Percentiles rank a stretch among this genome's conserved stretches.
These are phyloP conservation scores for Arthroderma sp. DNA, from an alignment of 2,329 filamentous ascomycete species.

Conservation along the genomic window DNA sequence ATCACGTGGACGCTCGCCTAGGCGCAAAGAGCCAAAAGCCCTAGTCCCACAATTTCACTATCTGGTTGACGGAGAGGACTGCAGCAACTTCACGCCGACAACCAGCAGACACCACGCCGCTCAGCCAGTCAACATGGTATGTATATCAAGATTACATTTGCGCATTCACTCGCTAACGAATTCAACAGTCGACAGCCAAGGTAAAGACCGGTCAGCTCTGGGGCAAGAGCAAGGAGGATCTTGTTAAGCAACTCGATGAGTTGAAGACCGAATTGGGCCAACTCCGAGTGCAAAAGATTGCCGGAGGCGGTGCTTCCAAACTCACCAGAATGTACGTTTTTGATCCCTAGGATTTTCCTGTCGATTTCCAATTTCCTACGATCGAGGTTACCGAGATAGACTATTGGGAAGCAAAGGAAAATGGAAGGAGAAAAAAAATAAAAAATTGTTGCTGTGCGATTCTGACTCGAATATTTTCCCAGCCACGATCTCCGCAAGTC, in stretches of 20 bases:
- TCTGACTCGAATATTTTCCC: constrained; percentile 15
- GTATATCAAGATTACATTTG: constrained; percentile 10
- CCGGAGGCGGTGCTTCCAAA: constrained; percentile 83
- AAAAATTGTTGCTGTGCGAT: constrained; percentile 3
- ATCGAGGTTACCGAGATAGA: neutral
- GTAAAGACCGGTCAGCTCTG: constrained; percentile 96
- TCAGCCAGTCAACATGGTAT: constrained; percentile 32
- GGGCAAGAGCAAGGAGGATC: constrained; percentile 98
- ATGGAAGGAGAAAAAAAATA: neutral
- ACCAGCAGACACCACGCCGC: constrained; percentile 11
- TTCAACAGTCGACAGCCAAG: constrained; percentile 47
- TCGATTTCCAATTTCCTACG: no score
- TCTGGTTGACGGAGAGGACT: constrained; percentile 24
- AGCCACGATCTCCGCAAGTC: constrained; percentile 99
- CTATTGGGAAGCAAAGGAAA: constrained; percentile 1
- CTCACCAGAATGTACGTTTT: constrained; percentile 84
- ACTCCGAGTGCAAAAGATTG: constrained; percentile 97
- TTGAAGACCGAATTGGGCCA: constrained; percentile 93
- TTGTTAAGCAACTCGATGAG: constrained; percentile 87
- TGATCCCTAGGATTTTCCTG: no score
- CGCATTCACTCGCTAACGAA: constrained; percentile 1
- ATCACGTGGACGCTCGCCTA: neutral
- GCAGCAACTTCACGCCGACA: constrained; percentile 34
- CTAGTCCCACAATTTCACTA: constrained; percentile 33
- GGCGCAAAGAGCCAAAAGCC: constrained; percentile 22